These are phyloP conservation scores for Sporisorium exsertum DNA, from an alignment of 1,284 basidiomycete species.

Conservation along the genomic window DNA sequence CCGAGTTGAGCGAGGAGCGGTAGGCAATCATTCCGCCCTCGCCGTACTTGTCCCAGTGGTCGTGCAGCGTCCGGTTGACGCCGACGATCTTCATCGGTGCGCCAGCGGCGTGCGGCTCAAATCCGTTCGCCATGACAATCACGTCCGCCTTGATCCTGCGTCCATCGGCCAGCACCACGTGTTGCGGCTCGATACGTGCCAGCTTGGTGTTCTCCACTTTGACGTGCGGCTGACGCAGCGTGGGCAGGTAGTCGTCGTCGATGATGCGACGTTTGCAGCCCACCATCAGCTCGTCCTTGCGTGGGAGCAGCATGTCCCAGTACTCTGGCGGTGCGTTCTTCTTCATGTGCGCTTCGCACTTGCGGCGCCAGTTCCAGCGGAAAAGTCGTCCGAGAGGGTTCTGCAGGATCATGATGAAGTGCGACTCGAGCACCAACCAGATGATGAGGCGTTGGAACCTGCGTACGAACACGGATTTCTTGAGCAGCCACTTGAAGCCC, in stretches of 20 bases:
- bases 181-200: slow-evolving; percentile 56
- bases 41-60: slow-evolving; percentile 62
- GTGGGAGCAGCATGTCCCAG: slow-evolving; percentile 60
- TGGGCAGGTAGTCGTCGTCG: slow-evolving; percentile 62
- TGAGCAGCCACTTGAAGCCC: slow-evolving; percentile 61
- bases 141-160: slow-evolving; percentile 63
- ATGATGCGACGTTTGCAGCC: slow-evolving; percentile 66
- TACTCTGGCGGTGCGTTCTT: slow-evolving; percentile 64
- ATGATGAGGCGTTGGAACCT: slow-evolving; percentile 56
- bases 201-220: slow-evolving; percentile 54
- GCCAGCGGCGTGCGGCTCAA: slow-evolving; percentile 52
- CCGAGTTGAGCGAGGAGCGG: slow-evolving; percentile 54
- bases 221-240: slow-evolving; percentile 55
- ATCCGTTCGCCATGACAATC: slow-evolving; percentile 67
- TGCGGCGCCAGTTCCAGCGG: slow-evolving; percentile 50
- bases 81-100: slow-evolving; percentile 62
- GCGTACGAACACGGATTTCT: slow-evolving; percentile 46
- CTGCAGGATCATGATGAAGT: slow-evolving; percentile 53
- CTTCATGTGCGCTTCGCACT: slow-evolving; percentile 55
- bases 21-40: slow-evolving; percentile 60
- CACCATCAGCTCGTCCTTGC: slow-evolving; percentile 54
- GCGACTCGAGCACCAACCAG: slow-evolving; percentile 60
- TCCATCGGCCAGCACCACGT: slow-evolving; percentile 61
- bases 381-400: slow-evolving; percentile 45
- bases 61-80: slow-evolving; percentile 40